Conservation (phyloP, 2,329 filamentous ascomycete species). For the Colletotrichum theobromicola region DNA sequence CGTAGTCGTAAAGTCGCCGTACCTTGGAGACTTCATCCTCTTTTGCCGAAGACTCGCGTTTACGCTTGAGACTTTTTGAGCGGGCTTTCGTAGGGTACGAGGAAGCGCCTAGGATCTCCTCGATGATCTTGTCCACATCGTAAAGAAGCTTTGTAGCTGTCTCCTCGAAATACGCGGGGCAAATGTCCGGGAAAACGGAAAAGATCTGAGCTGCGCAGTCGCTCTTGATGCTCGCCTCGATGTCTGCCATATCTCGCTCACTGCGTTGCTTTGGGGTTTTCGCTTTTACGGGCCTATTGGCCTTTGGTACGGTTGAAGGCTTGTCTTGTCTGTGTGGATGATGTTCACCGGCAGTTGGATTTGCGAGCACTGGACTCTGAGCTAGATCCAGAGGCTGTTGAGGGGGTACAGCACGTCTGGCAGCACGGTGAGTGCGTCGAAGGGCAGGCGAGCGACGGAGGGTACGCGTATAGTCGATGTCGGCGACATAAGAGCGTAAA, state of each 20-base stretch:
- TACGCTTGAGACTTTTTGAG: constrained; percentile 43
- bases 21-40: constrained; percentile 22
- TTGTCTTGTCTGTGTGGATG: neutral
- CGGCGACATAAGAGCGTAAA: neutral
- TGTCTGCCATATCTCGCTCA: neutral
- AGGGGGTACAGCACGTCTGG: neutral
- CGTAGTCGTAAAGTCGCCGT: neutral
- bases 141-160: constrained; percentile 31
- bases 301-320: too few relatives aligned
- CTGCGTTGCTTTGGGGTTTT: too few relatives aligned
- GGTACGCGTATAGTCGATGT: neutral
- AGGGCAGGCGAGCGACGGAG: neutral
- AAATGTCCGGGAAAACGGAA: constrained; percentile 51
- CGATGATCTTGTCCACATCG: constrained; percentile 36
- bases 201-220: constrained; percentile 34
- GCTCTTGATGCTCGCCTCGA: constrained; percentile 2
- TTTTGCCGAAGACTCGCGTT: constrained; percentile 33
- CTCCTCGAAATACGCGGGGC: constrained; percentile 38
- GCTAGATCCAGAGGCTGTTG: neutral
- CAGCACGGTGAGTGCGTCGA: neutral
- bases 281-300: neutral
- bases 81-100: constrained; percentile 42
- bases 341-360: neutral
- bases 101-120: constrained; percentile 44
- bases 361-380: neutral